These are phyloP conservation scores for Tolypocladium pustulatum DNA, from an alignment of 2,329 filamentous ascomycete species.

Conservation along the genomic window DNA sequence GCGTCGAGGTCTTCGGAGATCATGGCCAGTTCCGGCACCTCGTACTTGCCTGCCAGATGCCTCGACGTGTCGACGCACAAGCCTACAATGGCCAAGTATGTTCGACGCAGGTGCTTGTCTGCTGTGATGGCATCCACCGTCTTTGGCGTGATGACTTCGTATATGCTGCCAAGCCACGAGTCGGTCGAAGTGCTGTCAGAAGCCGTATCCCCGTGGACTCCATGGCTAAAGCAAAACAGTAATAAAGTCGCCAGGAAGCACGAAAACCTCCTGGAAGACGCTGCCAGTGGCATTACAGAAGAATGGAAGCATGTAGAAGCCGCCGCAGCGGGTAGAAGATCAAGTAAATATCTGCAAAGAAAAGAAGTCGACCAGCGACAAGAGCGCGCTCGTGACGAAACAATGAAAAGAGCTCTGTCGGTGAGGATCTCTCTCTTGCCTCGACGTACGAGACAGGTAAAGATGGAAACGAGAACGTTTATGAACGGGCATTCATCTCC, in stretches of 20 bases:
- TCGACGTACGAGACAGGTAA: neutral
- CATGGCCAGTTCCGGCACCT: slow-evolving; percentile 3
- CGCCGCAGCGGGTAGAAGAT: too few relatives aligned
- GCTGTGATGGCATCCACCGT: neutral
- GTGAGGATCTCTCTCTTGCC: neutral
- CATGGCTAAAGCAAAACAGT: neutral
- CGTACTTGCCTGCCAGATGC: slow-evolving; percentile 3
- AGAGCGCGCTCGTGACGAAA: neutral
- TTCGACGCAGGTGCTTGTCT: slow-evolving; percentile 4
- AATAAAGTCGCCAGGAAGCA: neutral
- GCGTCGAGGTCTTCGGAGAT: slow-evolving; percentile 6
- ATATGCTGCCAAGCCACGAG: neutral
- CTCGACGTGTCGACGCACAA: slow-evolving; percentile 7
- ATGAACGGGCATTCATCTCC: neutral
- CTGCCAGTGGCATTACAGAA: neutral
- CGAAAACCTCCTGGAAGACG: neutral
- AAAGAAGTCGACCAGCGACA: neutral
- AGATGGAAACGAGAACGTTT: neutral
- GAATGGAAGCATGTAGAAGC: neutral
- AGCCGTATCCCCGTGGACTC: neutral
- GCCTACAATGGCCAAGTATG: slow-evolving; percentile 7
- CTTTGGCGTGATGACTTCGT: neutral
- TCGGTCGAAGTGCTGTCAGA: neutral
- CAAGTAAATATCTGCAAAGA: neutral
- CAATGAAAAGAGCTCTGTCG: neutral